These are phyloP conservation scores for Plenodomus biglobosus DNA, from an alignment of 2,329 filamentous ascomycete genomes.

Conservation along the genomic window DNA sequence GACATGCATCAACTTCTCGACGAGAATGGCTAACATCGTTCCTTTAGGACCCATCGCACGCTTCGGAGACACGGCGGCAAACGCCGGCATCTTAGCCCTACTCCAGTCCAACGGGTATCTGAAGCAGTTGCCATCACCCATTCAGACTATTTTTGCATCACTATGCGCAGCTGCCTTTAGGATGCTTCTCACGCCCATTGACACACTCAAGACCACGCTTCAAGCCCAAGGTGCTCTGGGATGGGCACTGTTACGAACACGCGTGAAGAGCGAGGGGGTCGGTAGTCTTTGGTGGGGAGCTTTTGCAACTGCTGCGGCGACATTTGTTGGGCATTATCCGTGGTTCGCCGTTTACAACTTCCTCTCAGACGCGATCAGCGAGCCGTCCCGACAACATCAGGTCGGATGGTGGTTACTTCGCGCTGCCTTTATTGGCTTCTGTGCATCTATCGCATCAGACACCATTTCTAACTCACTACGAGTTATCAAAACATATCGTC, in stretches of 20 bases:
- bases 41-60: constrained; percentile 25
- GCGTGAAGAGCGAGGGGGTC: constrained; percentile 28
- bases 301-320: constrained; percentile 35
- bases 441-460: constrained; percentile 32
- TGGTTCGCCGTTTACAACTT: constrained; percentile 36
- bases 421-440: constrained; percentile 34
- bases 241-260: constrained; percentile 23
- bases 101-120: constrained; percentile 30
- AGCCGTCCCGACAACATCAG: constrained; percentile 21
- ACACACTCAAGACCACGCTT: constrained; percentile 32
- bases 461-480: constrained; percentile 33
- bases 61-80: constrained; percentile 35
- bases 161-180: constrained; percentile 29
- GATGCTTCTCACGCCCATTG: constrained; percentile 33
- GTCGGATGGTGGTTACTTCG: constrained; percentile 29
- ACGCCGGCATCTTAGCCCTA: constrained; percentile 32
- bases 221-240: constrained; percentile 31
- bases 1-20: not conserved
- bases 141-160: constrained; percentile 34
- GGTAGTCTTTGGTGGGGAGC: constrained; percentile 36
- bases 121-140: constrained; percentile 25
- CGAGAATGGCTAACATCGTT: not conserved
- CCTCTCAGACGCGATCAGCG: constrained; percentile 24
- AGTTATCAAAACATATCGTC: constrained; percentile 35
- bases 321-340: constrained; percentile 35